phyloP scores from a whole-genome alignment of 139 green algal genomes.

The Zygnema circumcarinatum region DNA sequence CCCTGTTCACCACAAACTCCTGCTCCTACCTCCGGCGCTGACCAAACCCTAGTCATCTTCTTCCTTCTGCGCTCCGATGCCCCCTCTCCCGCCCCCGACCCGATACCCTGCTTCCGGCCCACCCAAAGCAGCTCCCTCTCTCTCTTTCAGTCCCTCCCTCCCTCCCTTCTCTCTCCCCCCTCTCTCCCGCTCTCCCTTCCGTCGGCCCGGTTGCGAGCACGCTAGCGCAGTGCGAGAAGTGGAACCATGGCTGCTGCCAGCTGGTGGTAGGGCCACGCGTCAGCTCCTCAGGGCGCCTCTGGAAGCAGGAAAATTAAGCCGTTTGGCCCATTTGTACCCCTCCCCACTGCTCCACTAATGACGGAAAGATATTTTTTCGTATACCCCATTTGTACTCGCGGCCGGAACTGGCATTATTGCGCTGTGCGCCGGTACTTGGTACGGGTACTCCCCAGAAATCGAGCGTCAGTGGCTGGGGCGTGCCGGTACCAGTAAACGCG shows the following conservation, averaged over 20 bases:
- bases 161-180: background rate
- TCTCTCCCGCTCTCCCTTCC: background rate
- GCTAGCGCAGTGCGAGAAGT: background rate
- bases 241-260: background rate
- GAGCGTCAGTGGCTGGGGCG: no score
- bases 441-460: no score
- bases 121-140: background rate
- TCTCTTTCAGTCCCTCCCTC: slow-evolving; percentile 6
- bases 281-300: no score
- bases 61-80: background rate
- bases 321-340: no score
- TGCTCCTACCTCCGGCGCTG: background rate
- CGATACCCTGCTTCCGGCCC: background rate
- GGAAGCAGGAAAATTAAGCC: no score
- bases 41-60: background rate
- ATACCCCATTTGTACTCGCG: no score
- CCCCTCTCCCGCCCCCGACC: background rate
- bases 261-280: no score
- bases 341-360: background rate
- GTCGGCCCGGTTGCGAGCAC: background rate
- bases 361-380: no score
- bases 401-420: no score
- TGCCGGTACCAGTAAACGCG: no score
- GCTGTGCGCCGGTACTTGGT: no score
- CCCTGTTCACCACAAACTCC: no score